A percentile compares a stretch with the other conserved stretches of the same genome.
Evolutionary conservation across 257 asterid species (phyloP).

Genomic region (Eucommia ulmoides): DNA sequence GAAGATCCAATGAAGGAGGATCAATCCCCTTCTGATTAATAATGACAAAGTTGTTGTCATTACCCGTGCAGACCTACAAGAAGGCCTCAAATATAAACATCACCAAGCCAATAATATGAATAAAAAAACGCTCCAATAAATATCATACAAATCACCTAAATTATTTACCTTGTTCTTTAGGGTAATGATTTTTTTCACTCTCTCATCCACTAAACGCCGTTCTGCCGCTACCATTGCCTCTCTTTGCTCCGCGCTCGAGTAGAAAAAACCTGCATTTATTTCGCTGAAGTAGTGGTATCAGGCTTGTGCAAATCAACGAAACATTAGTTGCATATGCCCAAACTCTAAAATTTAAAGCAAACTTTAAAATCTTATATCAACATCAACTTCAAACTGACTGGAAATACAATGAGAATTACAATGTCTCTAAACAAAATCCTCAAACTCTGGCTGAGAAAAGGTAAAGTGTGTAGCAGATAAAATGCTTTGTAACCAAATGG

Average conservation of each 20-base stretch:
- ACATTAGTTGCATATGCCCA: background rate
- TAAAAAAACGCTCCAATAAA: background rate
- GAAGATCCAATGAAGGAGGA: slow-evolving; percentile 89
- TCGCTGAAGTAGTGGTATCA: slow-evolving; percentile 34
- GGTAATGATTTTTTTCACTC: slow-evolving; percentile 82
- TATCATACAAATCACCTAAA: background rate
- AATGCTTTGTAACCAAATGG: too few species aligned
- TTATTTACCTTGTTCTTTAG: slow-evolving; percentile 65
- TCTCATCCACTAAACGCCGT: slow-evolving; percentile 91
- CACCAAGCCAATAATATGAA: background rate
- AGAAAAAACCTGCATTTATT: slow-evolving; percentile 94
- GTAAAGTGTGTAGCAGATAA: too few species aligned
- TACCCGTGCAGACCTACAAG: slow-evolving; percentile 67
- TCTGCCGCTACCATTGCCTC: slow-evolving; percentile 98
- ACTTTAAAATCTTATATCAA: background rate
- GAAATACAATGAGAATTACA: background rate
- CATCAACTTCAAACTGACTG: background rate
- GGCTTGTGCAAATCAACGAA: background rate
- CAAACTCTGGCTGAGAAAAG: too few species aligned
- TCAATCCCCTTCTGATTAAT: slow-evolving; percentile 98
- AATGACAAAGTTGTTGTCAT: slow-evolving; percentile 61
- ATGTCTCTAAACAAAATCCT: too few species aligned
- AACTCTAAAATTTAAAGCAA: background rate
- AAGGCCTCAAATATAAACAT: background rate
- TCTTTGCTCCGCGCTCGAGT: slow-evolving; percentile 92